Evolutionary conservation across 208 protist genomes (phyloP).

Genomic region (Trichomonas gallinae): DNA sequence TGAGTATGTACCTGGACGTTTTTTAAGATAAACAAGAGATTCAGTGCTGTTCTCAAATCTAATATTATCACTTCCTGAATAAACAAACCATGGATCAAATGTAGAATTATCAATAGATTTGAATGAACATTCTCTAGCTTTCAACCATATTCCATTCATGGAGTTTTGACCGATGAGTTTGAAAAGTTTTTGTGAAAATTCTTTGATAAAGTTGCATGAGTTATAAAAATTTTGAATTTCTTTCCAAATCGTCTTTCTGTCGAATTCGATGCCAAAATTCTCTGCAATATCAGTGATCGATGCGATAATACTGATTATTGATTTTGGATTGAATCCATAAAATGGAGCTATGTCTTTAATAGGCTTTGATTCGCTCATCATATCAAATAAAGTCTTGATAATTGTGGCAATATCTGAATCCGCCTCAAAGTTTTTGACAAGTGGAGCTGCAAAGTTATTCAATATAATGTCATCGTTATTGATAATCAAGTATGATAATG

Average conservation of each 20-base stretch:
- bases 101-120: too few relatives aligned
- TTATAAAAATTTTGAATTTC: neutral
- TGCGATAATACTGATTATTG: neutral
- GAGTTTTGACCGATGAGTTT: too few relatives aligned
- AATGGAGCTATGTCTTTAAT: neutral
- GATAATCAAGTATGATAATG: neutral
- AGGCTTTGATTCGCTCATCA: neutral
- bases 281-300: neutral
- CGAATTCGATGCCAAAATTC: neutral
- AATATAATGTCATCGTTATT: too few relatives aligned
- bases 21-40: too few relatives aligned
- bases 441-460: neutral
- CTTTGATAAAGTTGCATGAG: neutral
- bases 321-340: neutral
- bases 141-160: neutral
- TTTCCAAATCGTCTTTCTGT: neutral
- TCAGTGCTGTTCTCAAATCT: too few relatives aligned
- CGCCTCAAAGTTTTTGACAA: neutral
- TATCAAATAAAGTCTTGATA: neutral
- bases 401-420: conserved; percentile 3
- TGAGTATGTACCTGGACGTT: too few relatives aligned
- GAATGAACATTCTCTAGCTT: neutral
- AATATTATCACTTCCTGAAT: too few relatives aligned
- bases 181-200: too few relatives aligned
- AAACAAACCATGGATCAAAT: too few relatives aligned